phyloP scores from a whole-genome alignment of 164 flowering plant genomes.

The Stephania yunnanensis region DNA sequence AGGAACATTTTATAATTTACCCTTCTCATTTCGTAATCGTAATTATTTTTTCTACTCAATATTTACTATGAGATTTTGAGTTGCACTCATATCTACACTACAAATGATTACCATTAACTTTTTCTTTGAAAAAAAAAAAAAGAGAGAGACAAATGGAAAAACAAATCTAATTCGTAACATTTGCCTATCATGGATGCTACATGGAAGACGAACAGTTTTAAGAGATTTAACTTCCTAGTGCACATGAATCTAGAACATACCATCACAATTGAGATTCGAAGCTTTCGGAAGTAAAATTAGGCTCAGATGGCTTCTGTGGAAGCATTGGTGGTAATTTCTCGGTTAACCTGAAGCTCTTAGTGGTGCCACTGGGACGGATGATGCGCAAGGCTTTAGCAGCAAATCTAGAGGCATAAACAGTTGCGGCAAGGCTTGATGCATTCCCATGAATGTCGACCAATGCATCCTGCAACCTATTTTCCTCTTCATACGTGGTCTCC shows the following conservation, averaged over 20 bases:
- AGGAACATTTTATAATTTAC: no score
- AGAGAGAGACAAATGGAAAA: no score
- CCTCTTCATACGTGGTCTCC: conserved; percentile 57
- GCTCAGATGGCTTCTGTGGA: conserved; percentile 50
- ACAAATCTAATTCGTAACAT: no score
- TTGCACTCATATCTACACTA: no score
- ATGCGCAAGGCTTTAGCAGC: conserved; percentile 62
- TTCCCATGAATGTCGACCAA: conserved; percentile 45
- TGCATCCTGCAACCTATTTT: conserved; percentile 60
- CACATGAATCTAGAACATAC: background rate
- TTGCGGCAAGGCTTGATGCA: conserved; percentile 71
- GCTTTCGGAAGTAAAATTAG: conserved; percentile 35
- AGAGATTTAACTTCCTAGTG: background rate
- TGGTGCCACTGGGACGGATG: conserved; percentile 28
- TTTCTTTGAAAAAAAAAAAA: no score
- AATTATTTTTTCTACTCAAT: no score
- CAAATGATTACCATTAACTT: no score
- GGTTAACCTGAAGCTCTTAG: conserved; percentile 27
- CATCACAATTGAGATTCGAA: background rate
- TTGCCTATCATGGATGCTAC: background rate
- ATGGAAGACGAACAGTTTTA: background rate
- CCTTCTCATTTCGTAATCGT: no score
- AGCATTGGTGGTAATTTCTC: conserved; percentile 36
- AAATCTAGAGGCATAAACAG: conserved; percentile 70
- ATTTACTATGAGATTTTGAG: no score